phyloP scores from a whole-genome alignment of 75 land plant genomes.

The Picea sitchensis region DNA sequence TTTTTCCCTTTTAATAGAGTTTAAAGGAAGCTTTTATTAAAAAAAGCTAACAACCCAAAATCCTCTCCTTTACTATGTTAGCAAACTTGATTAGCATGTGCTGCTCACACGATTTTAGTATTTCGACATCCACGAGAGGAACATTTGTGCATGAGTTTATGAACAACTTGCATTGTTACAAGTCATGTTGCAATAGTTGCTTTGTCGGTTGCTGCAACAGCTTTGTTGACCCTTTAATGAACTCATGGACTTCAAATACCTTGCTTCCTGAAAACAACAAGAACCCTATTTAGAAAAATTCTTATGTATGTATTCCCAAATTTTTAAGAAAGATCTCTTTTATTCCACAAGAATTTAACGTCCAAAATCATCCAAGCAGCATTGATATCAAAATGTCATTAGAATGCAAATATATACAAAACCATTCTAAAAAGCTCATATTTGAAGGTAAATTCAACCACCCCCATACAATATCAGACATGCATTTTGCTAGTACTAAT shows the following conservation, averaged over 20 bases:
- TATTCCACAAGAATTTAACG: no score
- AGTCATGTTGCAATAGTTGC: conserved; percentile 95
- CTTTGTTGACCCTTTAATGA: conserved; percentile 82
- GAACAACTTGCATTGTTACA: conserved; percentile 89
- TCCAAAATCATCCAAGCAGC: neutral
- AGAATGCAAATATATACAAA: neutral
- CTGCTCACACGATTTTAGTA: neutral
- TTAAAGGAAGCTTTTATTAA: no score
- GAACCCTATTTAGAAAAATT: no score
- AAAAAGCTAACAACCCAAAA: conserved; percentile 1
- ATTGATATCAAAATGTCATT: neutral
- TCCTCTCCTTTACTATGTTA: conserved; percentile 3
- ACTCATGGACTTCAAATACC: conserved; percentile 71
- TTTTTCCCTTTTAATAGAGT: no score
- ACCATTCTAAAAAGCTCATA: neutral
- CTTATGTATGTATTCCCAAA: no score
- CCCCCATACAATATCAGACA: neutral
- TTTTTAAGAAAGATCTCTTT: no score
- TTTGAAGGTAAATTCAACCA: neutral
- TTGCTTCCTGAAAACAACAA: conserved; percentile 58
- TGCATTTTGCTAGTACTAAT: neutral
- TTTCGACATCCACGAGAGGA: neutral
- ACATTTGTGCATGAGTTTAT: conserved; percentile 17
- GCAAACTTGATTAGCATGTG: neutral
- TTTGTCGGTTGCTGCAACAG: conserved; percentile 76